Conservation (phyloP, 2,329 filamentous ascomycete species). For the Talaromyces sp. region DNA sequence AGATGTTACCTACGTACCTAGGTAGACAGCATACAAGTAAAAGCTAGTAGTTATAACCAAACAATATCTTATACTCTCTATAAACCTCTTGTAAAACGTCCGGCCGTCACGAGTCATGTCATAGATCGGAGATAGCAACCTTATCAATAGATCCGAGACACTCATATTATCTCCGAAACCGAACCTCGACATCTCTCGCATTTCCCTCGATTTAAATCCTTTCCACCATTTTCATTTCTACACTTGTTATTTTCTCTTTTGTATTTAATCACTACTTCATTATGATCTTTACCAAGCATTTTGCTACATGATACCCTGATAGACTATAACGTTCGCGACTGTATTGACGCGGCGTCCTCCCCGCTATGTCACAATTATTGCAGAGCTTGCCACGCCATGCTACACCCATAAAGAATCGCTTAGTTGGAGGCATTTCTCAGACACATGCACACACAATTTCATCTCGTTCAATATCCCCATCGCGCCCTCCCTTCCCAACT, state of each 20-base stretch:
- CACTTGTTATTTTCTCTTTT: neutral
- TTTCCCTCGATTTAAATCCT: neutral
- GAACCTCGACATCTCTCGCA: neutral
- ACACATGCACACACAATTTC: neutral
- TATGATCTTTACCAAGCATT: neutral
- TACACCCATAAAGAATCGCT: neutral
- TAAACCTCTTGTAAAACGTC: no score
- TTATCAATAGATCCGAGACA: neutral
- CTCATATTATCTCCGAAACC: slow-evolving; percentile 11
- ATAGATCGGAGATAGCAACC: neutral
- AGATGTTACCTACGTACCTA: no score
- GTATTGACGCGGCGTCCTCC: neutral
- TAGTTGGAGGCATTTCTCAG: neutral
- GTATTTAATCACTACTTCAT: neutral
- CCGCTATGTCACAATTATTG: slow-evolving; percentile 1
- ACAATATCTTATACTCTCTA: no score
- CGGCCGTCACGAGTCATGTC: no score
- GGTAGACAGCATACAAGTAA: no score
- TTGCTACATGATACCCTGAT: neutral
- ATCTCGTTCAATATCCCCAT: neutral
- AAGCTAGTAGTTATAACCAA: no score
- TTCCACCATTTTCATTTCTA: neutral
- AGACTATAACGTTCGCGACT: neutral
- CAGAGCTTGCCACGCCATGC: neutral
- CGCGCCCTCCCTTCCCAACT: slow-evolving; percentile 44